Conservation (phyloP, 768 basidiomycete species). For the Rhodotorula kratochvilovae region DNA sequence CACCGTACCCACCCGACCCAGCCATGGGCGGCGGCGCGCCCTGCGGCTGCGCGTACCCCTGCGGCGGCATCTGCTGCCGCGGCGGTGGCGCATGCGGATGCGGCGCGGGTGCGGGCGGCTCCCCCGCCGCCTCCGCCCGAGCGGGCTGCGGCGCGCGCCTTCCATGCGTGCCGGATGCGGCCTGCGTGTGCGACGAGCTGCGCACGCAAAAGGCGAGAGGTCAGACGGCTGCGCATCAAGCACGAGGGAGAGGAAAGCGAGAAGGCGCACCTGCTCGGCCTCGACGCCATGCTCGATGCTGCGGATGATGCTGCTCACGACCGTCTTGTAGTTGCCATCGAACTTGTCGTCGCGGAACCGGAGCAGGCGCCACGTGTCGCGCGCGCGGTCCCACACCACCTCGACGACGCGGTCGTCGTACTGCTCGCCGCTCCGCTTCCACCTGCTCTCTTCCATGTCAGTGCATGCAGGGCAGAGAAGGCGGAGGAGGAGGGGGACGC, state of each 20-base stretch:
- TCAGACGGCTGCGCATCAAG: too few relatives aligned
- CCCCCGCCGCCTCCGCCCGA: too few relatives aligned
- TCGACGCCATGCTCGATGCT: constrained; percentile 94
- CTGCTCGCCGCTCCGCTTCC: constrained; percentile 79
- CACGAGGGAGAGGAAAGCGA: neutral
- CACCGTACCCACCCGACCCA: neutral
- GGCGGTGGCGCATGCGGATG: too few relatives aligned
- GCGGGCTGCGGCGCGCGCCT: neutral
- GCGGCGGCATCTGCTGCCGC: too few relatives aligned
- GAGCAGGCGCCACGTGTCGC: constrained; percentile 74
- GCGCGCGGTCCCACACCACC: constrained; percentile 76
- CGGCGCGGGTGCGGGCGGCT: too few relatives aligned
- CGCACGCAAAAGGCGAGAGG: too few relatives aligned
- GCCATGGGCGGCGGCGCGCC: neutral
- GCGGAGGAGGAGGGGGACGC: constrained; percentile 46
- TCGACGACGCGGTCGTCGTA: constrained; percentile 91
- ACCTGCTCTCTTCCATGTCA: too few relatives aligned
- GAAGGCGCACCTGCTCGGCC: constrained; percentile 66
- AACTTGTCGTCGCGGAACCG: constrained; percentile 92
- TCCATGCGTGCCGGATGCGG: constrained; percentile 32
- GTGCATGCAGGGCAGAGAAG: too few relatives aligned
- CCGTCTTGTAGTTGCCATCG: constrained; percentile 76
- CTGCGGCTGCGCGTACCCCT: neutral
- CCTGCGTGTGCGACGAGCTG: constrained; percentile 35
- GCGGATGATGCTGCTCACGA: constrained; percentile 81